These are phyloP conservation scores for Colletotrichum sp. DNA, from an alignment of 2,329 filamentous ascomycete genomes.

Conservation along the genomic window DNA sequence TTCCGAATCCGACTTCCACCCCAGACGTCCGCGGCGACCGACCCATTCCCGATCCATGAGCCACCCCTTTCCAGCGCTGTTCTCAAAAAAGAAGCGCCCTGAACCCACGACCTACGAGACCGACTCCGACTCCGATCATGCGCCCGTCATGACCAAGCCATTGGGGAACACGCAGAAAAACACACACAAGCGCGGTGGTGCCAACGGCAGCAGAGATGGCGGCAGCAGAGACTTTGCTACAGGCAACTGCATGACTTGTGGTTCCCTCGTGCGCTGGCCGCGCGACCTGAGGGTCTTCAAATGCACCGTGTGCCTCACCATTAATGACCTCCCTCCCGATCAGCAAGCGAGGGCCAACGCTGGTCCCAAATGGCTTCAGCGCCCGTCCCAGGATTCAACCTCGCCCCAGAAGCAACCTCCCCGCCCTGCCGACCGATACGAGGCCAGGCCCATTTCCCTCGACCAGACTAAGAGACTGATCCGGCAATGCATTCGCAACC, in stretches of 20 bases:
- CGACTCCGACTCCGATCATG: conserved; percentile 34
- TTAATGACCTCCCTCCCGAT: conserved; percentile 70
- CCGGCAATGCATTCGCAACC: conserved; percentile 41
- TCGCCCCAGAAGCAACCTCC: conserved; percentile 11
- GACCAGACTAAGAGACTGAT: conserved; percentile 62
- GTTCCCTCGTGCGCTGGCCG: conserved; percentile 81
- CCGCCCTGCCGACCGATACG: conserved; percentile 10
- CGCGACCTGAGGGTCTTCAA: conserved; percentile 75
- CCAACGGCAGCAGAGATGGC: conserved; percentile 41
- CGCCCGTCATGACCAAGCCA: conserved; percentile 29
- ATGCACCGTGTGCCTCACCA: conserved; percentile 82
- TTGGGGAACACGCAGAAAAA: conserved; percentile 29
- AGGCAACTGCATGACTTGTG: conserved; percentile 86
- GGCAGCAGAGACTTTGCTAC: conserved; percentile 65
- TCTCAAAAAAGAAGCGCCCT: conserved; percentile 65
- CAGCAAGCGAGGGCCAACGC: neutral
- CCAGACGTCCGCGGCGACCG: conserved; percentile 27
- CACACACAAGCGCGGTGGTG: conserved; percentile 37
- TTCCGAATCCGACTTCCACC: conserved; percentile 45
- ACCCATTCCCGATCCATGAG: conserved; percentile 73
- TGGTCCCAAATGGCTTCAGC: conserved; percentile 21
- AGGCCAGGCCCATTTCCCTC: conserved; percentile 52
- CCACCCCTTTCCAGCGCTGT: conserved; percentile 78
- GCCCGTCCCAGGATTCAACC: conserved; percentile 8
- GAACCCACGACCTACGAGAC: conserved; percentile 35